Base-by-base conservation (phyloP, 1,139 yeast species). In the Hemisphaericaspora xylanilytica region DNA sequence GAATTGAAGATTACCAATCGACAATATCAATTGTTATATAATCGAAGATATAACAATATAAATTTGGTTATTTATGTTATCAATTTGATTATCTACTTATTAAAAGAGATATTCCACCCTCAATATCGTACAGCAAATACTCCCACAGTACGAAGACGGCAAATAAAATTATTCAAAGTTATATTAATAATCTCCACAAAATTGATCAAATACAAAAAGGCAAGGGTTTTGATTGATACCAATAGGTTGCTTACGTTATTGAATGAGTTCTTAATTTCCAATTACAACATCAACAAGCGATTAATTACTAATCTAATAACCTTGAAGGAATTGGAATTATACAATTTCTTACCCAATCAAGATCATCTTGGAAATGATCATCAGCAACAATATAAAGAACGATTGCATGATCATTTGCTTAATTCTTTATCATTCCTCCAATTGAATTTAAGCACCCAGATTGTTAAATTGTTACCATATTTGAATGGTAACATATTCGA, bases 401-500 rank as follows among this genome's bases (percentile, higher is more conserved):
- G 48, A 18, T 35, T 50, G 13, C 34, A 43, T 11, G 12, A 27
- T 13, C 38, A 47, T 34, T 32, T 57, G 16, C 42, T 49, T 14
- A 47, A 50, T 38, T 37, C 65, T 0, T 49, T 67, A 35, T 41
- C 52, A 15, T 58, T 67, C 29, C 44, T 70, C 28, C 56, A 53
- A 16, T 52, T 65, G 37, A 65, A 65, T 40, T 39, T 67, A 27
- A 57, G 49, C 38, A 40, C 51, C 15, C 61, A 66, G 3, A 56
- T 69, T n/a, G 44, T 55, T 2, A 57, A 58, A 20, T 42, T 70
- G 8, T 43, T 71, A 7, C 73, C 74, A 0, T 46, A 50, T 21
- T 41, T 67, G 34, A 67, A 70, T 44, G 75, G 76, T 0, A 63
- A 60, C 1, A 50, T 63, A 8, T 54, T 72, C 29, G 75, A 72